phyloP scores from a whole-genome alignment of 2,329 filamentous ascomycete genomes.

The Cladorrhinum sp. region DNA sequence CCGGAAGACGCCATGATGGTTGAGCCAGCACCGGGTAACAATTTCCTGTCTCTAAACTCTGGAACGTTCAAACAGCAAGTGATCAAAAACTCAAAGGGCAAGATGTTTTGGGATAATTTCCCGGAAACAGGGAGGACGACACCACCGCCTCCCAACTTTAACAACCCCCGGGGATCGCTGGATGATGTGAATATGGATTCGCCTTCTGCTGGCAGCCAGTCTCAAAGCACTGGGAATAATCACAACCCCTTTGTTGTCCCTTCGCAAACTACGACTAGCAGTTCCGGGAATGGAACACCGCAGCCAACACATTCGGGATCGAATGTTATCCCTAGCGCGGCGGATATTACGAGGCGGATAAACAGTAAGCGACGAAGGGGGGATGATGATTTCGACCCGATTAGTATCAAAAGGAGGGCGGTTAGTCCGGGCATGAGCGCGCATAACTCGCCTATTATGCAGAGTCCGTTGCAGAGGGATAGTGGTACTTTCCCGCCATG shows the following conservation, averaged over 20 bases:
- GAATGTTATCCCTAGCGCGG: constrained; percentile 51
- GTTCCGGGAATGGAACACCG: constrained; percentile 39
- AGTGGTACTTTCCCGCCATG: constrained; percentile 51
- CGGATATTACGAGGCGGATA: constrained; percentile 74
- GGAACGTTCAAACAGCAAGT: constrained; percentile 74
- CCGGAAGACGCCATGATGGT: constrained; percentile 68
- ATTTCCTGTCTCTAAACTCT: constrained; percentile 26
- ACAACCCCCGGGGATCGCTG: constrained; percentile 36
- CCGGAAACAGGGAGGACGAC: constrained; percentile 46
- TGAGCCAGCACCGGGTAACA: constrained; percentile 37
- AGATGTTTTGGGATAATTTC: constrained; percentile 76
- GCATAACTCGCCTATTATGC: constrained; percentile 83
- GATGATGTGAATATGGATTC: constrained; percentile 74
- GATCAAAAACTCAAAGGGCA: constrained; percentile 68
- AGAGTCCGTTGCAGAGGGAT: constrained; percentile 77
- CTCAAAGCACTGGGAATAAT: constrained; percentile 5
- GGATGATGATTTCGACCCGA: constrained; percentile 86
- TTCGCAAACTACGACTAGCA: constrained; percentile 32
- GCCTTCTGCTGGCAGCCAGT: constrained; percentile 40
- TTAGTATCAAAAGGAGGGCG: constrained; percentile 84
- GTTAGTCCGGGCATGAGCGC: constrained; percentile 89
- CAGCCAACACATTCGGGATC: constrained; percentile 18
- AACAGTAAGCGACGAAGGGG: constrained; percentile 73
- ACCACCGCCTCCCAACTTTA: constrained; percentile 63
- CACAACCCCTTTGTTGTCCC: constrained; percentile 29